Conservation (phyloP, 1,284 basidiomycete species). For the Wallemia mellicola region DNA sequence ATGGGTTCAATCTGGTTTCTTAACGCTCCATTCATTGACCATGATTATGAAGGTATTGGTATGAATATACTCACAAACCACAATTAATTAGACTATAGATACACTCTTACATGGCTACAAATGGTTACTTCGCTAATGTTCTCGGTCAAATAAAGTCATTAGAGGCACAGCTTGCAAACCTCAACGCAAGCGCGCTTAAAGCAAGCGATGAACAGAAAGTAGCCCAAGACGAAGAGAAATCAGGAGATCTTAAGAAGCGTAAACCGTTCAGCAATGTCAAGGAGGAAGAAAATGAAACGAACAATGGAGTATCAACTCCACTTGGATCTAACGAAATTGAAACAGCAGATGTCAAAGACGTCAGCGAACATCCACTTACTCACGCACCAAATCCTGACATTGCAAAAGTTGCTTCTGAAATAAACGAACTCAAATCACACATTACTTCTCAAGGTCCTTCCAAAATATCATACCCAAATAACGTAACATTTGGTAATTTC, state of each 20-base stretch:
- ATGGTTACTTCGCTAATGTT: slow-evolving; percentile 46
- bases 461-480: slow-evolving; percentile 48
- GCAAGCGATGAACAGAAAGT: neutral
- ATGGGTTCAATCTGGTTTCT: slow-evolving; percentile 90
- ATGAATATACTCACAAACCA: slow-evolving; percentile 1
- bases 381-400: slow-evolving; percentile 42
- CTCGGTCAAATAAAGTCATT: slow-evolving; percentile 12
- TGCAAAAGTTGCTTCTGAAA: slow-evolving; percentile 38
- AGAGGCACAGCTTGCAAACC: slow-evolving; percentile 10
- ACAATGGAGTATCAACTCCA: neutral
- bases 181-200: neutral
- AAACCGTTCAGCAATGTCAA: neutral
- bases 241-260: neutral
- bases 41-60: slow-evolving; percentile 53
- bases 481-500: slow-evolving; percentile 59
- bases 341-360: slow-evolving; percentile 2
- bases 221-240: neutral
- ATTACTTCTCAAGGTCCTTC: slow-evolving; percentile 32
- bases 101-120: slow-evolving; percentile 75
- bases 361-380: slow-evolving; percentile 27
- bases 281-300: neutral
- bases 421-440: slow-evolving; percentile 45
- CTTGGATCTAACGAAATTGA: neutral
- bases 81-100: slow-evolving; percentile 15
- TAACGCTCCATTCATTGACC: slow-evolving; percentile 63